Evolutionary conservation across 495 filamentous ascomycete species (phyloP).

Genomic region (Penicillium angulare): DNA sequence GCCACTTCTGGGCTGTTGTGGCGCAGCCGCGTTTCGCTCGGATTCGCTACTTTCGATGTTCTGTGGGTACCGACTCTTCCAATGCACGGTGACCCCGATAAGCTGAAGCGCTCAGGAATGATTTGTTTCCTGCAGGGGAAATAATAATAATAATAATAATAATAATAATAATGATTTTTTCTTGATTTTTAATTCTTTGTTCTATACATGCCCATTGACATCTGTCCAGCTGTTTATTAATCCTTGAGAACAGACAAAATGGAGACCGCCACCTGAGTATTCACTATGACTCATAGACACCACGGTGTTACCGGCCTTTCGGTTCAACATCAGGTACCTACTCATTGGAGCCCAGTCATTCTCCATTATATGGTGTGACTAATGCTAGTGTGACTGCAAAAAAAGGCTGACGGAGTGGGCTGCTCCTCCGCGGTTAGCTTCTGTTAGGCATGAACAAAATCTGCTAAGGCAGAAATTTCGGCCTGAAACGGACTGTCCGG

Average conservation of each 20-base stretch:
- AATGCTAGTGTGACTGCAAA: no score
- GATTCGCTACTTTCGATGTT: neutral
- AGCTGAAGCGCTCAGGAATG: neutral
- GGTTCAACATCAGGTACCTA: neutral
- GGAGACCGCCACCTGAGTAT: neutral
- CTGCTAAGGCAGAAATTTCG: no score
- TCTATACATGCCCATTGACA: no score
- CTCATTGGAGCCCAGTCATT: neutral
- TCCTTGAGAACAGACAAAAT: neutral
- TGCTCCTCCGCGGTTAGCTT: no score
- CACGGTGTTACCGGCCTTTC: neutral
- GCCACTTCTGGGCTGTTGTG: constrained; percentile 6
- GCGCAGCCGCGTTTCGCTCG: neutral
- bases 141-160: no score
- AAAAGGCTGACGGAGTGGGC: no score
- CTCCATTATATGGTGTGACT: no score
- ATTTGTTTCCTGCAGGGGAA: neutral
- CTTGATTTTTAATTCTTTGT: no score
- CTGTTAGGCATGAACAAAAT: no score
- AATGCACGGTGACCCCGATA: neutral
- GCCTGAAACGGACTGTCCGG: no score
- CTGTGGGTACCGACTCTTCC: neutral
- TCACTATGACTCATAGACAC: neutral
- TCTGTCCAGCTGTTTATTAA: no score
- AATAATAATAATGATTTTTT: no score